These are phyloP conservation scores for Sphagnum fallax DNA, from an alignment of 228 moss, liverwort and hornwort genomes.

Conservation along the genomic window DNA sequence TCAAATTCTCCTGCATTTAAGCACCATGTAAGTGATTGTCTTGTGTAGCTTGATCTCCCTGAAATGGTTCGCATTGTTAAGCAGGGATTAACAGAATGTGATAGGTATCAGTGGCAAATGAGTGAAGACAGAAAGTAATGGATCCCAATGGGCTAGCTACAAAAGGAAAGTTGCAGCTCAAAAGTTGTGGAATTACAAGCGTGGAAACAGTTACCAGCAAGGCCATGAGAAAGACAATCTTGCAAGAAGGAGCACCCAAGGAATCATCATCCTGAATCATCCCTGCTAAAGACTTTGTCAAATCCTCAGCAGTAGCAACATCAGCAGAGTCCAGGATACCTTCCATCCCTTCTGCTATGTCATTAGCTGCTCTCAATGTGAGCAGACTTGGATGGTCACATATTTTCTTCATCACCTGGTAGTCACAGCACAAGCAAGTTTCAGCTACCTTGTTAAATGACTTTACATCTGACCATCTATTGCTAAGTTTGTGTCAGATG, in stretches of 20 bases:
- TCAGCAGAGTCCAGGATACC: conserved; percentile 54
- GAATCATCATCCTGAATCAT: conserved; percentile 42
- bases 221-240: conserved; percentile 71
- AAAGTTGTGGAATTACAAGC: neutral
- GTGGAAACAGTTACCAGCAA: conserved; percentile 47
- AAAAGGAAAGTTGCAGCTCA: no score
- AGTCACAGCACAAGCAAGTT: neutral
- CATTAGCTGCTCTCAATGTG: conserved; percentile 83
- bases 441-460: no score
- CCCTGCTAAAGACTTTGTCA: conserved; percentile 75
- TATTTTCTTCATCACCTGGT: conserved; percentile 94
- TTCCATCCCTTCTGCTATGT: conserved; percentile 98
- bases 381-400: conserved; percentile 91
- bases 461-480: neutral
- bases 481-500: neutral
- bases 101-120: no score
- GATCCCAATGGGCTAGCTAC: no score
- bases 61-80: neutral
- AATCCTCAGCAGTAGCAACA: conserved; percentile 69
- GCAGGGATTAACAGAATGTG: no score
- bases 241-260: conserved; percentile 70
- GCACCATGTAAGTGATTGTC: neutral
- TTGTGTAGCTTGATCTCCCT: neutral
- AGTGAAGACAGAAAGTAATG: no score
- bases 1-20: conserved; percentile 65